A percentile compares a stretch with the other conserved stretches of the same genome.
Conservation (phyloP, 495 filamentous ascomycete species). For the Penicillium goetzii region DNA sequence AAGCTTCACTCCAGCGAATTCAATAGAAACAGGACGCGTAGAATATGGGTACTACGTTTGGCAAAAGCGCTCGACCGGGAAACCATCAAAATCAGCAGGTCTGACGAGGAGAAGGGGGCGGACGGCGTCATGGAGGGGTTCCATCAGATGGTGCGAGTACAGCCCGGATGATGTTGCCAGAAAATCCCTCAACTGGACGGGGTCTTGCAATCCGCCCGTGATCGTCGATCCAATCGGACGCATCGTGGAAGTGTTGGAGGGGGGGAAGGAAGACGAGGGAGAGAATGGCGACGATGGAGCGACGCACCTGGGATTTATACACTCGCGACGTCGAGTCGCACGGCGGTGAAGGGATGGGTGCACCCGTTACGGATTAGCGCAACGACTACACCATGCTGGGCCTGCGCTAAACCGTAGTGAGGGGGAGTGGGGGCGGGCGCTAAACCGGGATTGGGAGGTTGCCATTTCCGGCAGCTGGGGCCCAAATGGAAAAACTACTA, state of each 20-base stretch:
- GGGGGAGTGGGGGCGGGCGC: too few relatives aligned
- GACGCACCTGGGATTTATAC: not conserved
- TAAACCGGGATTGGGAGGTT: not conserved
- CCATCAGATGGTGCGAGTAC: not conserved
- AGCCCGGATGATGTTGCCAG: not conserved
- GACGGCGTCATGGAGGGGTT: not conserved
- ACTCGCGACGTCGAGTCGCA: not conserved
- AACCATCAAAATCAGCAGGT: not conserved
- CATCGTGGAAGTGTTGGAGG: too few relatives aligned
- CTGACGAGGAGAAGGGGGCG: not conserved
- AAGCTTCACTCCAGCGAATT: not conserved
- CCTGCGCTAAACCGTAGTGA: too few relatives aligned
- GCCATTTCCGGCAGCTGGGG: not conserved
- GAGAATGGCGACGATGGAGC: not conserved
- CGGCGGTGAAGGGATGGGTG: not conserved
- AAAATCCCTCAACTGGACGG: not conserved
- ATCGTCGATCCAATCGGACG: too few relatives aligned
- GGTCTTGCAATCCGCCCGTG: not conserved
- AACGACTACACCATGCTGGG: not conserved
- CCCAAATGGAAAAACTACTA: not conserved
- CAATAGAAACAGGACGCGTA: not conserved
- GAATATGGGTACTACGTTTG: not conserved
- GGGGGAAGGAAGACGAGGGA: too few relatives aligned
- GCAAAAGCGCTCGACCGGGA: not conserved
- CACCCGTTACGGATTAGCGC: not conserved